These are phyloP conservation scores for Beauveria rudraprayagi DNA, from an alignment of 2,329 filamentous ascomycete genomes.

Conservation along the genomic window DNA sequence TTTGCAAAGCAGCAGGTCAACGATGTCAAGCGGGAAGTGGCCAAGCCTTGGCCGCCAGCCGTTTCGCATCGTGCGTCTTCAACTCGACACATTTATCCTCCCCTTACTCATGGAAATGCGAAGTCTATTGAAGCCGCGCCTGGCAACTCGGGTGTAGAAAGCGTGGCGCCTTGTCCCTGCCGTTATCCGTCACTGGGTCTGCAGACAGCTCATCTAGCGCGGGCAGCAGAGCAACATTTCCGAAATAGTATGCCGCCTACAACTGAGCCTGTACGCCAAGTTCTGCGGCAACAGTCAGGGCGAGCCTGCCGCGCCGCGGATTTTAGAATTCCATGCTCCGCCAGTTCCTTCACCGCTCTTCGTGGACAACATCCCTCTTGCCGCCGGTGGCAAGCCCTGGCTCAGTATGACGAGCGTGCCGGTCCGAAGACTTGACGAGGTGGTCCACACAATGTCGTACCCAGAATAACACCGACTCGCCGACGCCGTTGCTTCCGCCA, in stretches of 20 bases:
- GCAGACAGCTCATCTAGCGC: neutral
- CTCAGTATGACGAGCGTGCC: neutral
- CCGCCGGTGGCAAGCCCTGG: neutral
- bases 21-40: neutral
- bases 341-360: neutral
- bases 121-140: neutral
- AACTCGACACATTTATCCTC: neutral
- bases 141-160: neutral
- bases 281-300: neutral
- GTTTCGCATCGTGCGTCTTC: neutral
- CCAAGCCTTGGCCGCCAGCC: neutral
- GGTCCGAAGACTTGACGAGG: slow-evolving; percentile 13
- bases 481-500: neutral
- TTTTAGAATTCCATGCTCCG: neutral
- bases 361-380: neutral
- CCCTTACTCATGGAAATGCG: neutral
- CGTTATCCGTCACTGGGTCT: neutral
- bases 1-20: neutral
- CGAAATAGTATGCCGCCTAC: neutral
- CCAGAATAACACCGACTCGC: neutral
- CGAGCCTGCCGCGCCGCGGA: neutral
- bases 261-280: neutral
- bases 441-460: slow-evolving; percentile 11
- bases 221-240: slow-evolving; percentile 2
- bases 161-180: neutral